Evolutionary conservation across 768 basidiomycete species (phyloP), one percentile per base, ranked within the genome.

Genomic region (Termitomyces sp.): DNA sequence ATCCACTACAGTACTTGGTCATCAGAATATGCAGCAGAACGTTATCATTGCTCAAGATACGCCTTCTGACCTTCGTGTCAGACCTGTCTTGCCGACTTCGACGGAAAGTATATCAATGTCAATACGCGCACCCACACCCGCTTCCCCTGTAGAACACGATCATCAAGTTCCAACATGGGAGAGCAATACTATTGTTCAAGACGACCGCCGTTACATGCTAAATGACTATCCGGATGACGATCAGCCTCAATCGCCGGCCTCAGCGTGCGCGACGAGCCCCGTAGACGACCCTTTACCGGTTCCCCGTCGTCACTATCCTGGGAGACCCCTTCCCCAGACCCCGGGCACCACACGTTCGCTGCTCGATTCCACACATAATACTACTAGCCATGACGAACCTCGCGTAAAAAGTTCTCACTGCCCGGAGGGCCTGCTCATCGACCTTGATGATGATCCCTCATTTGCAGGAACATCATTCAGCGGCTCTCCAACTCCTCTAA

Each of bases 361-460:
- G n/a, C 62, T 73, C 10, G 75, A 76, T 64, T 75, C 77, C 18
- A 69, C 69, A 8, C 74, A 73, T 59, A 72, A 69, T 10, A 63
- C 69, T 7, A 57, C 70, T 22, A 63, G 70, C 4, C 60, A 67
- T 65, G 62, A 70, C 56, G 67, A 67, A 43, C 63, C 53, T 50
- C 56, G 61, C 49, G 57, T 50, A 33, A 57, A 52, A 55, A 56
- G 61, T 45, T 60, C 63, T 53, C 47, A 60, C 20, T 71, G 74
- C 65, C 77, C 80, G 14, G 80, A 85, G 62, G 85, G 82, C 2
- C 66, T 84, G 22, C 69, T 85, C 30, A 86, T 86, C 58, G 82
- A 86, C 68, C 69, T 86, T 20, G 77, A 81, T 30, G 82, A 81
- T 45, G 71, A 45, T 44, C 10, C 69, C 26, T 52, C 56, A 6